Percentiles rank a stretch among this genome's conserved stretches.
Evolutionary conservation across 2,329 filamentous ascomycete species (phyloP).

Genomic region (Ophiostoma tasmaniense): DNA sequence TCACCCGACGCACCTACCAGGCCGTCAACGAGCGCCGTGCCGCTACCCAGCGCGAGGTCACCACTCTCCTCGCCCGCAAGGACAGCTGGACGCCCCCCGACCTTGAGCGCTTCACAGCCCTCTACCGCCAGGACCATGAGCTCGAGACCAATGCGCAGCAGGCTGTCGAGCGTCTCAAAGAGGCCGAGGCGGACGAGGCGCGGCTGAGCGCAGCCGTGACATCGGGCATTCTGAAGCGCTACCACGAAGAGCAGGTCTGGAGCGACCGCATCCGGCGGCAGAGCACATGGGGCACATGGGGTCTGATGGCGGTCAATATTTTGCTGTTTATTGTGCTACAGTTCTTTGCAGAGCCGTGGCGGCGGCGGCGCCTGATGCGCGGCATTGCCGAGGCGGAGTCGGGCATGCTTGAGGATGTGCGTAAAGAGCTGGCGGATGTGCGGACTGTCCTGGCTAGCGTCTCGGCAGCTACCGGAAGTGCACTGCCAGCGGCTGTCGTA

Average conservation of each 20-base stretch:
- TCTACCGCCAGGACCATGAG: slow-evolving; percentile 87
- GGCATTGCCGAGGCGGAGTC: slow-evolving; percentile 76
- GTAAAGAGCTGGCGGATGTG: slow-evolving; percentile 34
- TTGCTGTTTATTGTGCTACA: slow-evolving; percentile 78
- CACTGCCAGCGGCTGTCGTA: neutral
- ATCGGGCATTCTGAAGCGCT: slow-evolving; percentile 76
- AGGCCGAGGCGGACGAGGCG: slow-evolving; percentile 72
- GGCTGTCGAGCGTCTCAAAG: slow-evolving; percentile 62
- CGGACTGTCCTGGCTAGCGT: slow-evolving; percentile 24
- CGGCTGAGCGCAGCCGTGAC: slow-evolving; percentile 67
- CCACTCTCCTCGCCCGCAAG: slow-evolving; percentile 85
- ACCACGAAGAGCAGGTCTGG: slow-evolving; percentile 99
- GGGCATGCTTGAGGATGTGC: slow-evolving; percentile 42
- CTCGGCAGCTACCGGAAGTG: slow-evolving; percentile 6
- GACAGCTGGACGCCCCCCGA: slow-evolving; percentile 82
- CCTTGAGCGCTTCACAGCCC: slow-evolving; percentile 84
- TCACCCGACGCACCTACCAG: slow-evolving; percentile 68
- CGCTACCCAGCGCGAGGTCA: slow-evolving; percentile 90
- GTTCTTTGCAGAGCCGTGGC: slow-evolving; percentile 89
- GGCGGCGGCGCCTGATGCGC: slow-evolving; percentile 67
- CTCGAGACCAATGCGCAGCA: slow-evolving; percentile 77
- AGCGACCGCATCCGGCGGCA: slow-evolving; percentile 93
- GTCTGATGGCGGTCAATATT: slow-evolving; percentile 94
- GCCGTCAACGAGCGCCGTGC: slow-evolving; percentile 75
- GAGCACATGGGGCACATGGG: slow-evolving; percentile 98